phyloP scores from a whole-genome alignment of 768 basidiomycete genomes.

The Thelephora aurantiotincta region DNA sequence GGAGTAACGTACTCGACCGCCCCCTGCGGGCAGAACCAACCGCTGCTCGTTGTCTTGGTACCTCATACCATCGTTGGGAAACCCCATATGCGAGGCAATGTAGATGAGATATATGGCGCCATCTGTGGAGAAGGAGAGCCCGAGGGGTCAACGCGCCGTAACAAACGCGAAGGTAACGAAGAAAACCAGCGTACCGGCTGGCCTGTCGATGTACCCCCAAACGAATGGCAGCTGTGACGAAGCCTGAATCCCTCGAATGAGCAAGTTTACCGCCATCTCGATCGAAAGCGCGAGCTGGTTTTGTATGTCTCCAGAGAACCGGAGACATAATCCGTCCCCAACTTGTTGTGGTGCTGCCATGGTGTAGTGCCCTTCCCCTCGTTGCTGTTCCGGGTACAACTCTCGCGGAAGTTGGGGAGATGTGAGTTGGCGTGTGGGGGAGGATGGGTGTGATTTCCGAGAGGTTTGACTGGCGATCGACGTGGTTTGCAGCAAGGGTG shows the following conservation, averaged over 20 bases:
- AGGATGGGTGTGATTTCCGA: no score
- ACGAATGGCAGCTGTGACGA: constrained; percentile 47
- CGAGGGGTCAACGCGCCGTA: neutral
- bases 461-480: no score
- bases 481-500: no score
- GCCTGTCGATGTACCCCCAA: constrained; percentile 72
- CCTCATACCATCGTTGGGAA: constrained; percentile 66
- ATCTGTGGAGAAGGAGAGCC: constrained; percentile 24
- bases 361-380: no score
- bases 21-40: constrained; percentile 34
- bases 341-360: neutral
- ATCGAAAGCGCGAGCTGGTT: constrained; percentile 38
- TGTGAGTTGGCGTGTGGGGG: no score
- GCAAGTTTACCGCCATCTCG: constrained; percentile 45
- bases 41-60: constrained; percentile 63
- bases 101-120: constrained; percentile 56
- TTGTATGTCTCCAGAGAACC: constrained; percentile 54
- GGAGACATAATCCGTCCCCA: constrained; percentile 49
- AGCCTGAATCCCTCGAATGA: constrained; percentile 41
- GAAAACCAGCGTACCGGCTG: constrained; percentile 43
- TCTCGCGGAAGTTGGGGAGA: no score
- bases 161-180: neutral
- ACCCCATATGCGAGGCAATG: constrained; percentile 39
- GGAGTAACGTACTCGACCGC: constrained; percentile 33
- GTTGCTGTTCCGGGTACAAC: no score